Evolutionary conservation across 495 filamentous ascomycete genomes (phyloP), one percentile per base, ranked within the genome.

Genomic region (Trichoderma virens): DNA sequence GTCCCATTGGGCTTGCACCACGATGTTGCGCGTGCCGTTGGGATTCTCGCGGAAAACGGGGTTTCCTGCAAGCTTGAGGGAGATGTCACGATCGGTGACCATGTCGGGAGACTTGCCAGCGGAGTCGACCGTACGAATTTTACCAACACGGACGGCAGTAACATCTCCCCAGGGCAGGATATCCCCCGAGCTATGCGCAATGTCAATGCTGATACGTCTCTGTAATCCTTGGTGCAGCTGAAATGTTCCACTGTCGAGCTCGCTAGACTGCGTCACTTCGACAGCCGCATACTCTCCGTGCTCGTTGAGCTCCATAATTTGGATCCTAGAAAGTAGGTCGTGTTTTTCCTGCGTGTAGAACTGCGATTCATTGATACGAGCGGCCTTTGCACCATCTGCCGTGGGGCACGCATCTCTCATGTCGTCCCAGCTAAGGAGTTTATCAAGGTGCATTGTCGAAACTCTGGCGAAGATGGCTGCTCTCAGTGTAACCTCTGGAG

Each of bases 401-500:
- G 70, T 69, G 6, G 79, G 79, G 20, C 79, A 78, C 13, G 86
- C 82, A 70, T 98, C 93, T 56, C 92, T 84, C 86, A 99, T 97
- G 70, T 97, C 95, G 74, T 99, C 94, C 94, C 94, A 99, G 74
- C 95, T 98, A 5, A 99, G 83, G 39, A 99, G 81, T 75, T 96
- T 98, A 71, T 99, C 94, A 6, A 99, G 83, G 73, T 99, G 94
- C 89, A 97, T 96, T 1, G 87, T 77, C 18, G 90, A 93, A 60
- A 97, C 90, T 67, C 87, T 88, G 31, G 95, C 93, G 71, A 97
- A 98, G 64, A 99, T 88, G 34, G 92, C 91, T n/a, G 98, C 88
- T 63, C 95, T 85, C 47, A 99, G 74, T 8, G 85, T 86, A 9
- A 90, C 86, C 38, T 86, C 85, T 32, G 82, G 85, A 13, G 92